A percentile compares a stretch with the other conserved stretches of the same genome.
These are phyloP conservation scores for Cordyceps fumosorosea DNA, from an alignment of 2,329 filamentous ascomycete genomes.

Conservation along the genomic window DNA sequence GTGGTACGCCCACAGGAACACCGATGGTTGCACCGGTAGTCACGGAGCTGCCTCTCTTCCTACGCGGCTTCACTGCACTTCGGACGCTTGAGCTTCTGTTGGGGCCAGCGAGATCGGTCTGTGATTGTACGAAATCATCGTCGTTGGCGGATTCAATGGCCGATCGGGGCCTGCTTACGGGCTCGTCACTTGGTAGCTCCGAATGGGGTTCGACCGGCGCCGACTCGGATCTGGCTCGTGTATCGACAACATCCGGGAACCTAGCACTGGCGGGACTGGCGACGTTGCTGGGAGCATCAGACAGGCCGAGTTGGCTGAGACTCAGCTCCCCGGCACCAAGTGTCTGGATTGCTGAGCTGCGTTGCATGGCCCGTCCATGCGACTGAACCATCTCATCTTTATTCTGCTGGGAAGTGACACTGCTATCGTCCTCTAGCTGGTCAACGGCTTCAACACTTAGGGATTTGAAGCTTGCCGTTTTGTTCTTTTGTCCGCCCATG, in stretches of 20 bases:
- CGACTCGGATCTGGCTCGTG: slow-evolving; percentile 48
- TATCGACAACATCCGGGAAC: slow-evolving; percentile 43
- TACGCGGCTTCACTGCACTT: slow-evolving; percentile 53
- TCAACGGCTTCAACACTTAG: slow-evolving; percentile 21
- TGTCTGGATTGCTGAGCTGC: slow-evolving; percentile 77
- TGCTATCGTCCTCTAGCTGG: slow-evolving; percentile 4
- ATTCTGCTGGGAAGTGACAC: slow-evolving; percentile 26
- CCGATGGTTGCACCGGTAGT: slow-evolving; percentile 61
- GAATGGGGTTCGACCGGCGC: slow-evolving; percentile 43
- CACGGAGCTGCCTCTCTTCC: slow-evolving; percentile 78
- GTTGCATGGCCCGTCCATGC: slow-evolving; percentile 35
- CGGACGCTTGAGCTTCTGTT: slow-evolving; percentile 62
- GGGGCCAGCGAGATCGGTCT: slow-evolving; percentile 55
- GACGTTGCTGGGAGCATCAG: slow-evolving; percentile 49
- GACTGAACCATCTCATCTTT: not conserved
- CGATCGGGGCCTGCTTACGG: slow-evolving; percentile 40
- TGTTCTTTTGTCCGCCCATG: slow-evolving; percentile 34
- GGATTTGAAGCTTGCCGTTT: slow-evolving; percentile 19
- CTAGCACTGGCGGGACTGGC: slow-evolving; percentile 51
- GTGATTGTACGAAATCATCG: slow-evolving; percentile 55
- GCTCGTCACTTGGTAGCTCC: slow-evolving; percentile 28
- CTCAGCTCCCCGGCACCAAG: slow-evolving; percentile 84
- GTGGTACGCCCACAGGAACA: slow-evolving; percentile 56
- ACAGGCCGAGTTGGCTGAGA: slow-evolving; percentile 79
- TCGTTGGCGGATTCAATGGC: slow-evolving; percentile 43